Evolutionary conservation across 2,329 filamentous ascomycete genomes (phyloP), one percentile per base, ranked within the genome.

Genomic region (Verticillium albo-atrum): DNA sequence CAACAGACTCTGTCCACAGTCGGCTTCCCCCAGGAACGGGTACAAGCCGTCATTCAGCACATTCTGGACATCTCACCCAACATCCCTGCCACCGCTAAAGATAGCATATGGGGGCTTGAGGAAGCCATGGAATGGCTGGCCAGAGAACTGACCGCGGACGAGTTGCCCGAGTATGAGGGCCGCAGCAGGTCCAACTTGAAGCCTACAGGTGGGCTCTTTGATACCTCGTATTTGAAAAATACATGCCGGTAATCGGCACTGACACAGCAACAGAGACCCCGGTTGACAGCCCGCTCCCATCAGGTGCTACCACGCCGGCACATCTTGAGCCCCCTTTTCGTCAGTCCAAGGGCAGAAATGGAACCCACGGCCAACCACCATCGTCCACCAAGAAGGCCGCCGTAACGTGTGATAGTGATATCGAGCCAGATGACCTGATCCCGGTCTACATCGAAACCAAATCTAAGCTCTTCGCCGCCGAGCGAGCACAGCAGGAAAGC

Each of bases 41-140:
- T 92, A 42, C 79, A 85, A 52, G 79, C 87, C 52, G 87, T 84
- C 9, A 71, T 96, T 61, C 82, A 83, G 65, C 79, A 89, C 68
- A 80, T 92, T 52, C 74, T 93, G 58, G 81, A 87, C 50, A 87
- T 89, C 64, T 86, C 86, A 28, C 81, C 87, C 30, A 87, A 86
- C 62, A 82, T 89, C 58, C 76, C 80, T 3, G 68, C 77, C 12
- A 75, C 77, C 23, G 79, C 73, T 61, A 89, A 86, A 65, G 89
- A 92, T 63, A 81, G 82, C 51, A 83, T 92, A 15, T 96, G 92
- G 90, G 92, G 93, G 10, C 77, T 98, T 35, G 89, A 96, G 62
- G 93, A 97, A 74, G 87, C 90, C 27, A 73, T 99, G 23, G 91
- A 97, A 67, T 97, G 92, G 91, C 82, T 98, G 58, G 91, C 92